These are phyloP conservation scores for Escallonia rubra DNA, from an alignment of 129 eudicot genomes.

Conservation along the genomic window DNA sequence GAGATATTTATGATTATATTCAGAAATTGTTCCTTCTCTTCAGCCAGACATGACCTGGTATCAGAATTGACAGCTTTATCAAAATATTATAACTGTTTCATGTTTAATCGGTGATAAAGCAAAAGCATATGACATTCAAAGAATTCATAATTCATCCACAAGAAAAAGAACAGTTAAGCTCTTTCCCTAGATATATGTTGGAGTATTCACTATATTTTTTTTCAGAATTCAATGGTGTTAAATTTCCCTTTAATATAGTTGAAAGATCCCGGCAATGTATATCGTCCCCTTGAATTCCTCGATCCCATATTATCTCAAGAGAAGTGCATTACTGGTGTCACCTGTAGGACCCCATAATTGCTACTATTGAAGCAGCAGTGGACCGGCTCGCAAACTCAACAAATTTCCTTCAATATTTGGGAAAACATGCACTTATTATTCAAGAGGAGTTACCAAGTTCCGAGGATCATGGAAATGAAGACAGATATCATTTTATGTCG, in stretches of 20 bases:
- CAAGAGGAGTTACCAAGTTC: conserved; percentile 46
- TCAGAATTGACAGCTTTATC: no score
- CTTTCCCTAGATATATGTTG: no score
- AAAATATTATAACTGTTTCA: no score
- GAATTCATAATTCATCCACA: no score
- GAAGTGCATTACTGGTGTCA: conserved; percentile 5
- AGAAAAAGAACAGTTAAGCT: no score
- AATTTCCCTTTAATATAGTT: background rate
- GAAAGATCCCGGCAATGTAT: background rate
- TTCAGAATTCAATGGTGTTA: background rate
- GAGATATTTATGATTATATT: no score
- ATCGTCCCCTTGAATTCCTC: background rate
- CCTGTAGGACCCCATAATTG: conserved; percentile 50
- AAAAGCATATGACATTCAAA: no score
- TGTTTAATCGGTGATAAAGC: no score
- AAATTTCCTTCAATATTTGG: conserved; percentile 47
- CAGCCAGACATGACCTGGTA: no score
- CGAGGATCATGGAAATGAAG: conserved; percentile 23
- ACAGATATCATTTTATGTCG: conserved; percentile 46
- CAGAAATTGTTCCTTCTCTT: no score
- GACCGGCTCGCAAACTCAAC: conserved; percentile 53
- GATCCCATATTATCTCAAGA: background rate
- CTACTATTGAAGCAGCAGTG: conserved; percentile 45
- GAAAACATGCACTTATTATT: conserved; percentile 46
- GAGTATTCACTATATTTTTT: no score